Evolutionary conservation across 2,329 filamentous ascomycete species (phyloP).

Genomic region (Colletotrichum camelliae): DNA sequence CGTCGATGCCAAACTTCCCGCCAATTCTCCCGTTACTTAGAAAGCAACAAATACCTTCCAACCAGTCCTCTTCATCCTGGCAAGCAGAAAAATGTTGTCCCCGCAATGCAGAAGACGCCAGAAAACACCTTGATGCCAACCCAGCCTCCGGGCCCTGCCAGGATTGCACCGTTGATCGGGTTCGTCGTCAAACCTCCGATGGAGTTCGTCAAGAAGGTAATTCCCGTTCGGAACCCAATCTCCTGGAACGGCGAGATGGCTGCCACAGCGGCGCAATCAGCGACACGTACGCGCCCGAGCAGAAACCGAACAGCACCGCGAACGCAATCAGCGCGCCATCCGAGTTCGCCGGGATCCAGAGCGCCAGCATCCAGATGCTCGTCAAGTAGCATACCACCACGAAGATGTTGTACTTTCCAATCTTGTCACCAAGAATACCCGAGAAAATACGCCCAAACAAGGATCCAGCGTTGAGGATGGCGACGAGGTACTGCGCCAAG

Average conservation of each 20-base stretch:
- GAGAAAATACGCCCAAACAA: conserved; percentile 41
- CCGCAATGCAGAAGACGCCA: conserved; percentile 34
- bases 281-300: conserved; percentile 45
- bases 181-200: conserved; percentile 62
- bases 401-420: conserved; percentile 46
- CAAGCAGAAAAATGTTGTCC: conserved; percentile 29
- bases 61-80: conserved; percentile 31
- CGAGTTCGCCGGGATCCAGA: conserved; percentile 46
- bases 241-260: conserved; percentile 61
- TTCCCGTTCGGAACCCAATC: conserved; percentile 54
- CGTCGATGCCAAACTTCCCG: neutral
- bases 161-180: conserved; percentile 58
- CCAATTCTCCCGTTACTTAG: conserved; percentile 4
- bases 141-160: conserved; percentile 33
- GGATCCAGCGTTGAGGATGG: conserved; percentile 43
- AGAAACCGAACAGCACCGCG: conserved; percentile 46
- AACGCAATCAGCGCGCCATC: conserved; percentile 39
- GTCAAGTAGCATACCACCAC: conserved; percentile 51
- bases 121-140: conserved; percentile 41
- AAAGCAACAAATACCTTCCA: conserved; percentile 29
- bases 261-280: conserved; percentile 42
- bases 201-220: conserved; percentile 56
- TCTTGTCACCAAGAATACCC: conserved; percentile 37
- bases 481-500: conserved; percentile 38
- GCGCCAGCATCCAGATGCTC: conserved; percentile 38